phyloP scores from a whole-genome alignment of 1,284 basidiomycete genomes.

The Cerrena zonata region DNA sequence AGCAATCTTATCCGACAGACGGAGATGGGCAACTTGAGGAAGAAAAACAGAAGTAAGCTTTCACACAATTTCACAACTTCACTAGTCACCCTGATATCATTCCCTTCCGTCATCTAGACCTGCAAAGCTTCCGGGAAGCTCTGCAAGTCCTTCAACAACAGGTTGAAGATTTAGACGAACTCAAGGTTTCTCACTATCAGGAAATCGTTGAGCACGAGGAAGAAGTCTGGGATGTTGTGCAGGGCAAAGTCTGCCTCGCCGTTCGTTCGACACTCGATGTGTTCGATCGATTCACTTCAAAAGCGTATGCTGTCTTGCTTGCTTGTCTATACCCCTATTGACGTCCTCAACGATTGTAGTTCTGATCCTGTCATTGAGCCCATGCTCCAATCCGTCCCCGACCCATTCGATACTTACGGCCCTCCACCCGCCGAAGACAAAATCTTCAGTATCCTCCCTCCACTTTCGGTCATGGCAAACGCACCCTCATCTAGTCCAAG shows the following conservation, averaged over 20 bases:
- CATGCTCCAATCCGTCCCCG: conserved; percentile 83
- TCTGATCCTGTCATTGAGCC: conserved; percentile 88
- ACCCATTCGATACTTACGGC: conserved; percentile 90
- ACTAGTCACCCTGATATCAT: too few species aligned
- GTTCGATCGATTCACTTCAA: conserved; percentile 80
- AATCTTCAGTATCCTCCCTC: conserved; percentile 87
- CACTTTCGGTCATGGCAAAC: conserved; percentile 68
- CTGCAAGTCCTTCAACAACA: conserved; percentile 78
- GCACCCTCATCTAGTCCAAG: conserved; percentile 38
- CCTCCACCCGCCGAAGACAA: conserved; percentile 83
- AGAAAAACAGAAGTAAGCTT: conserved; percentile 75
- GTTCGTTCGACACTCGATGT: conserved; percentile 78
- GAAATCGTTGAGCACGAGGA: conserved; percentile 91
- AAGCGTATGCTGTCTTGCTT: conserved; percentile 59
- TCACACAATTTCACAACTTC: background rate
- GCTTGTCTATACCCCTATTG: conserved; percentile 7
- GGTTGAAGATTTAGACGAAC: conserved; percentile 80
- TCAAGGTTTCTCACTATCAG: conserved; percentile 76
- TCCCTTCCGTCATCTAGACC: conserved; percentile 41
- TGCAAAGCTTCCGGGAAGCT: conserved; percentile 83
- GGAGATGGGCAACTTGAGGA: conserved; percentile 83
- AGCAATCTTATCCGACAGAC: conserved; percentile 82
- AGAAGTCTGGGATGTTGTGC: conserved; percentile 86
- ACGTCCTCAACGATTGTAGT: conserved; percentile 36
- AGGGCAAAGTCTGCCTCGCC: conserved; percentile 74